Conservation (phyloP, 495 filamentous ascomycete species). For the Ramalina peruviana region DNA sequence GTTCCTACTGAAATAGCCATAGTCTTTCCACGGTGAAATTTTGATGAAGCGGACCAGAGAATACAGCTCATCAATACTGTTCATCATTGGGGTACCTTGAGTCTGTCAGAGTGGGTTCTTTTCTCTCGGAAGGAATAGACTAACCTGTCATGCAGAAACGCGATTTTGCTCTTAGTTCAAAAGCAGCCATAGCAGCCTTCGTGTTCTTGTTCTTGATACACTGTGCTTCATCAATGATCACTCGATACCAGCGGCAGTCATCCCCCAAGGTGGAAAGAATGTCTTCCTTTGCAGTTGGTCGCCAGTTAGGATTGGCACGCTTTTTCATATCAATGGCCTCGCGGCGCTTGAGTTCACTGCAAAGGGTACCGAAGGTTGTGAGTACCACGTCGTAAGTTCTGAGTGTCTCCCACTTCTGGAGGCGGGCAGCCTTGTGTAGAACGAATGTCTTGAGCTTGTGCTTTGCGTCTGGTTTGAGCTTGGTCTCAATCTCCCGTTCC, state of each 20-base stretch:
- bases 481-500: constrained; percentile 68
- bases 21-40: constrained; percentile 63
- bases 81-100: constrained; percentile 78
- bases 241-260: constrained; percentile 58
- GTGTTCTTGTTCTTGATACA: constrained; percentile 80
- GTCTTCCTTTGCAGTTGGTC: constrained; percentile 15
- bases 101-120: neutral
- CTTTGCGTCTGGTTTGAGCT: constrained; percentile 40
- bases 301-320: constrained; percentile 17
- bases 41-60: constrained; percentile 69
- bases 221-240: constrained; percentile 90
- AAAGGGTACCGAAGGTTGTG: constrained; percentile 77
- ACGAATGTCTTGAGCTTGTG: constrained; percentile 52
- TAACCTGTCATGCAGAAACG: constrained; percentile 68
- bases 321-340: constrained; percentile 28
- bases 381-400: constrained; percentile 68
- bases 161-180: constrained; percentile 45
- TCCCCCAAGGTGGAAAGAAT: constrained; percentile 48
- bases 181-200: constrained; percentile 48
- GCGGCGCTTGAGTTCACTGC: constrained; percentile 48
- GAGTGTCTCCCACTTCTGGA: constrained; percentile 44
- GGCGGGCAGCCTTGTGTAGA: constrained; percentile 46
- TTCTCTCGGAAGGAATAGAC: neutral
- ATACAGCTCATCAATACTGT: constrained; percentile 68
- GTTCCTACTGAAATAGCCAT: constrained; percentile 42